These are phyloP conservation scores for Globisporangium irregulare DNA, from an alignment of 352 stramenopile species.

Conservation along the genomic window DNA sequence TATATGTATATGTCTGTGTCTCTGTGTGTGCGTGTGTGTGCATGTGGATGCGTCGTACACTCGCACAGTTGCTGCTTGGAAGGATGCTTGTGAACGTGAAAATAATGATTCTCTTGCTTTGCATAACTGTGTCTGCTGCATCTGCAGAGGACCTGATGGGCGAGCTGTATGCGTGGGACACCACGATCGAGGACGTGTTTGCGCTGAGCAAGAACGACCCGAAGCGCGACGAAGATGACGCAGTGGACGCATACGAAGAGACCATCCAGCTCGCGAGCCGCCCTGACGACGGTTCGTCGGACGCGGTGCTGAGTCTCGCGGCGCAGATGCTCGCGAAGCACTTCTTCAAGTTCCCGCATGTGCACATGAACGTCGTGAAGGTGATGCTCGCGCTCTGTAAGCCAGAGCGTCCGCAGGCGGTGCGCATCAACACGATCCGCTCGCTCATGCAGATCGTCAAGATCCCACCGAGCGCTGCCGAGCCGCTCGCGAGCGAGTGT, in stretches of 20 bases:
- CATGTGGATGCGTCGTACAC: not conserved
- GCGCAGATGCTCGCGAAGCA: slow-evolving; percentile 75
- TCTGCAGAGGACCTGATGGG: slow-evolving; percentile 40
- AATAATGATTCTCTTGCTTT: not conserved
- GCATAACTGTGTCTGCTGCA: not conserved
- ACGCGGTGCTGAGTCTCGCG: slow-evolving; percentile 62
- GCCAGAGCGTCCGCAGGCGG: slow-evolving; percentile 38
- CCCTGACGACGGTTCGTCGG: slow-evolving; percentile 24
- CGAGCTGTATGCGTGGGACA: slow-evolving; percentile 71
- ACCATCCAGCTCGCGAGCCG: slow-evolving; percentile 52
- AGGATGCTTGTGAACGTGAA: not conserved
- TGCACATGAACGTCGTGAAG: slow-evolving; percentile 71
- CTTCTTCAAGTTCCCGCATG: slow-evolving; percentile 75
- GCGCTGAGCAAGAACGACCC: slow-evolving; percentile 37
- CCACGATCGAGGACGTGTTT: slow-evolving; percentile 59
- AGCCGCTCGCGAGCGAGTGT: slow-evolving; percentile 27
- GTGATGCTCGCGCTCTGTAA: slow-evolving; percentile 51
- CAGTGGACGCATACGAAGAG: slow-evolving; percentile 71
- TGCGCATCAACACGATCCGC: slow-evolving; percentile 75
- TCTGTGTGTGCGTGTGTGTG: not conserved
- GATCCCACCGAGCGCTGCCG: slow-evolving; percentile 21
- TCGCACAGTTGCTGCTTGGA: not conserved
- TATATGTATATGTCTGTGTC: not conserved
- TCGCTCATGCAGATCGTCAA: slow-evolving; percentile 72
- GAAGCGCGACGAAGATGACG: slow-evolving; percentile 65